These are phyloP conservation scores for Spergularia marina DNA, from an alignment of 148 eudicot genomes.

Conservation along the genomic window DNA sequence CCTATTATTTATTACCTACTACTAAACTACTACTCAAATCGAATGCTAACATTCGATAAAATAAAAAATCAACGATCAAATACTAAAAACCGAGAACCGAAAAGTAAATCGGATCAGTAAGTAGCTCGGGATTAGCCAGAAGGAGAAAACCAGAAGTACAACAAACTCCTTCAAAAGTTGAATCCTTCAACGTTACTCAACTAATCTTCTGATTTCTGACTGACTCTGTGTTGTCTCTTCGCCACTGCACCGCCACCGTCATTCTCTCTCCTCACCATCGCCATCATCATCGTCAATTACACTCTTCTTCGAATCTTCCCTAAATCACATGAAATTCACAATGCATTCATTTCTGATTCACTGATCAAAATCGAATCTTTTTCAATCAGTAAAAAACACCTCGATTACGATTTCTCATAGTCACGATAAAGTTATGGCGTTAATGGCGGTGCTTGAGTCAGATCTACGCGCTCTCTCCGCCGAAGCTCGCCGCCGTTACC, in stretches of 20 bases:
- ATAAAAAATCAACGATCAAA: too few species aligned
- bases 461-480: conserved; percentile 96
- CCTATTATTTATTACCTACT: too few species aligned
- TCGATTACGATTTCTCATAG: neutral
- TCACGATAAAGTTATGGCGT: conserved; percentile 41
- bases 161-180: too few species aligned
- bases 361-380: conserved; percentile 4
- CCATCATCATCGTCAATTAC: neutral
- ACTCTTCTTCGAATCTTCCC: too few species aligned
- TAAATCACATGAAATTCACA: neutral
- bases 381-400: too few species aligned
- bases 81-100: too few species aligned
- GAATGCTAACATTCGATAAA: too few species aligned
- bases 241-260: neutral
- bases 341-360: conserved; percentile 6
- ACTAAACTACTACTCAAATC: too few species aligned
- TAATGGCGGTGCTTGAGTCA: conserved; percentile 92
- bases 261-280: neutral
- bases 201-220: neutral
- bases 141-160: too few species aligned
- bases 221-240: too few species aligned
- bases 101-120: too few species aligned
- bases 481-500: conserved; percentile 95
- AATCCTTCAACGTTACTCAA: neutral
- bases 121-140: too few species aligned